Evolutionary conservation across 2,329 filamentous ascomycete species (phyloP).

Genomic region (Aspergillus brunneoviolaceus): DNA sequence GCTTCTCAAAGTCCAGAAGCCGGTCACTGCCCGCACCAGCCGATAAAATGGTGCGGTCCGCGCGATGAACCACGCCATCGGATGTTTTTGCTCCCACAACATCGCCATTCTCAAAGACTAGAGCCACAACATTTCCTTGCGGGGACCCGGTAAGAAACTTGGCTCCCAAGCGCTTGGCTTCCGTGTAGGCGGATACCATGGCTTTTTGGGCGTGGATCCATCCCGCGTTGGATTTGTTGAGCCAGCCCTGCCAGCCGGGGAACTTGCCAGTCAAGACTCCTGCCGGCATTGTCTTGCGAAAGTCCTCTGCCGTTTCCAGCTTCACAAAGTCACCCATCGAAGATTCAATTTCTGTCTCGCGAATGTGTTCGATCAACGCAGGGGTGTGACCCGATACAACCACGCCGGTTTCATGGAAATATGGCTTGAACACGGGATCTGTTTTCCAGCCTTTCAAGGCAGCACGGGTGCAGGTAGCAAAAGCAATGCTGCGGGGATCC

Average conservation of each 20-base stretch:
- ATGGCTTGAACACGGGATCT: conserved; percentile 47
- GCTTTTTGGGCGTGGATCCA: conserved; percentile 57
- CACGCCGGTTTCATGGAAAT: conserved; percentile 48
- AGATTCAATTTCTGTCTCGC: conserved; percentile 35
- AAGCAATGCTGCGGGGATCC: conserved; percentile 22
- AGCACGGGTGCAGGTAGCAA: conserved; percentile 25
- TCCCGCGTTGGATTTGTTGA: conserved; percentile 43
- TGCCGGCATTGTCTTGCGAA: conserved; percentile 52
- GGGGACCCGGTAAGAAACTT: conserved; percentile 46
- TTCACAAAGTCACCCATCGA: conserved; percentile 32
- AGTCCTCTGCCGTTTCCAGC: conserved; percentile 47
- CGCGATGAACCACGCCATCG: conserved; percentile 43
- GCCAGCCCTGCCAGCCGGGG: conserved; percentile 53
- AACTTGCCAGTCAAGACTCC: conserved; percentile 54
- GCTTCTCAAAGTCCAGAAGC: conserved; percentile 52
- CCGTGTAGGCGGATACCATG: conserved; percentile 46
- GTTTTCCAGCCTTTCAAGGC: conserved; percentile 44
- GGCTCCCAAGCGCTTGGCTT: conserved; percentile 49
- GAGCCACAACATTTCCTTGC: conserved; percentile 38
- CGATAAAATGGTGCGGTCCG: conserved; percentile 49
- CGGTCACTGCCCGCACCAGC: conserved; percentile 51
- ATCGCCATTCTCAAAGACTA: conserved; percentile 41
- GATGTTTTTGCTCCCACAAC: conserved; percentile 46
- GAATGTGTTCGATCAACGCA: conserved; percentile 39
- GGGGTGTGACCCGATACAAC: conserved; percentile 44